A percentile compares a stretch with the other conserved stretches of the same genome.
Evolutionary conservation across 2,329 filamentous ascomycete species (phyloP).

Genomic region (Teratosphaeria zuluensis): DNA sequence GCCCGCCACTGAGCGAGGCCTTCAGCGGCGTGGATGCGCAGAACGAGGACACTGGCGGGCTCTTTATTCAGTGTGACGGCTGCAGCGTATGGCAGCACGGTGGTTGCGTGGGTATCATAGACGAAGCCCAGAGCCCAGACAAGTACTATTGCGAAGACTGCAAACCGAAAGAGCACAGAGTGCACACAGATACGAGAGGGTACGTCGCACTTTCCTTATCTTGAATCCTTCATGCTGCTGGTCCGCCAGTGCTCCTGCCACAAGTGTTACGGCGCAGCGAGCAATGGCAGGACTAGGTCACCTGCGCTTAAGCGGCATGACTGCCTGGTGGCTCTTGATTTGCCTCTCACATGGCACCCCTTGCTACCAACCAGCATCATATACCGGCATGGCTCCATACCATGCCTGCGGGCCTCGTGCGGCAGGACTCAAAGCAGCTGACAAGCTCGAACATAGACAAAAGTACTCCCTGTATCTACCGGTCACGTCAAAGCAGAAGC

Average conservation of each 20-base stretch:
- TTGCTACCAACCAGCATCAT: neutral
- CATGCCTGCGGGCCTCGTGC: conserved; percentile 14
- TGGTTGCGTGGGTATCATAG: conserved; percentile 93
- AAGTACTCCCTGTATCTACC: conserved; percentile 56
- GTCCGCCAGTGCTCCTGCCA: neutral
- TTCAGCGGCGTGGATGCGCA: conserved; percentile 43
- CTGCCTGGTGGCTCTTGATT: neutral
- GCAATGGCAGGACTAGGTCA: neutral
- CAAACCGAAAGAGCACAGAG: conserved; percentile 80
- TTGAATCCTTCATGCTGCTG: neutral
- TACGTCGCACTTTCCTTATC: conserved; percentile 43
- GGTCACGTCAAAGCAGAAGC: conserved; percentile 45
- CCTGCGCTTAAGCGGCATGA: neutral
- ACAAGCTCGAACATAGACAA: conserved; percentile 35
- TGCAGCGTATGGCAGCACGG: conserved; percentile 99
- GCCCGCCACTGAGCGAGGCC: conserved; percentile 52
- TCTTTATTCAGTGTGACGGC: conserved; percentile 95
- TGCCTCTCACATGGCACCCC: neutral
- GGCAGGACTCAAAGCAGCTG: conserved; percentile 18
- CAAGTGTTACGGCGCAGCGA: neutral
- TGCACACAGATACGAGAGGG: conserved; percentile 74
- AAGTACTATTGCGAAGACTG: conserved; percentile 98
- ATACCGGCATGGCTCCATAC: conserved; percentile 17
- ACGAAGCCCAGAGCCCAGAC: conserved; percentile 83
- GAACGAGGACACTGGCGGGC: conserved; percentile 78